These are phyloP conservation scores for Keithomyces neogunnii DNA, from an alignment of 2,329 filamentous ascomycete species.

Conservation along the genomic window DNA sequence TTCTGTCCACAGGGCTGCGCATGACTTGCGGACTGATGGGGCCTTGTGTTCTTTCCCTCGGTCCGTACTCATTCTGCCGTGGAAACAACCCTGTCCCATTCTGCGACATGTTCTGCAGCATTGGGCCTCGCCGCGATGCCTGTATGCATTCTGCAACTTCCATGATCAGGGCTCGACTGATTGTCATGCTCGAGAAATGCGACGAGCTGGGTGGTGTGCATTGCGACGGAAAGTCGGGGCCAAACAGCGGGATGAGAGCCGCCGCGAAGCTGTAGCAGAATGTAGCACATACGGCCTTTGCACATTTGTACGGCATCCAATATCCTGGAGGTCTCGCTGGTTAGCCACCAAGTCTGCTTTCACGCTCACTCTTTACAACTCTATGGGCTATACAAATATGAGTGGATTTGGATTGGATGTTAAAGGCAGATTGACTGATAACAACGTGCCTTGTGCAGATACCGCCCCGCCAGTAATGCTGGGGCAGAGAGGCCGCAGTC, in stretches of 20 bases:
- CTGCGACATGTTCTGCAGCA: not conserved
- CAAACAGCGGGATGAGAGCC: conserved; percentile 85
- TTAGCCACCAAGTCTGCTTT: not conserved
- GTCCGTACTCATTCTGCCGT: not conserved
- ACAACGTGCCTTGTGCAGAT: conserved; percentile 67
- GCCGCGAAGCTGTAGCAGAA: conserved; percentile 82
- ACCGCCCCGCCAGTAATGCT: conserved; percentile 92
- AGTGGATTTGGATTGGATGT: no score
- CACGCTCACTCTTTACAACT: not conserved
- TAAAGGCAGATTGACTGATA: not conserved
- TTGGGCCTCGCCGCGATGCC: no score
- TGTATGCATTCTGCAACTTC: conserved; percentile 42
- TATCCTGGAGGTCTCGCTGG: conserved; percentile 56
- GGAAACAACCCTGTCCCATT: not conserved
- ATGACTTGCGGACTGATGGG: not conserved
- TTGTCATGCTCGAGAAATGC: conserved; percentile 60
- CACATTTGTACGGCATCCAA: conserved; percentile 90
- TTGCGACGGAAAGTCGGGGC: conserved; percentile 64
- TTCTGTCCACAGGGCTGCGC: not conserved
- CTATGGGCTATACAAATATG: conserved; percentile 73
- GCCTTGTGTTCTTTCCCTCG: no score
- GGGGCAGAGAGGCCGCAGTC: conserved; percentile 80
- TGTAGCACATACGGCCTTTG: conserved; percentile 76
- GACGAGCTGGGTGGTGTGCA: conserved; percentile 59
- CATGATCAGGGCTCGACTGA: conserved; percentile 47